Evolutionary conservation across 2,329 filamentous ascomycete genomes (phyloP), one percentile per base, ranked within the genome.

Genomic region (Sporothrix brunneoviolacea): DNA sequence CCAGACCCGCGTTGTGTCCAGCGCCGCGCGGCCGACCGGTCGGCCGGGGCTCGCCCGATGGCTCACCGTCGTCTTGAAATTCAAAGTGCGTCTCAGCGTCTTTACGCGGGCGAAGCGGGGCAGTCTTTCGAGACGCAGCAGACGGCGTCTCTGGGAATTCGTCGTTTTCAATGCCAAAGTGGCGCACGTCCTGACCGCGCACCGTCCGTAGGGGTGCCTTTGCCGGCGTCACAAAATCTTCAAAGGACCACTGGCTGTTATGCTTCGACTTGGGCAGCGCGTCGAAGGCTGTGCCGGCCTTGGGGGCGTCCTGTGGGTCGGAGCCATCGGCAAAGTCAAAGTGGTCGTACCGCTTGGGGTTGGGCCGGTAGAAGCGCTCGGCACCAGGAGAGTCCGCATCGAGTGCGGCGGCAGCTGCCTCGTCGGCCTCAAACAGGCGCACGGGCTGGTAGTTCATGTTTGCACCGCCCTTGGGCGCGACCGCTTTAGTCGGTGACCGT

Each of bases 71-170:
- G 63, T 97, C 91, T 48, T 80, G 74, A 60, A 96, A 79, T 54
- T 93, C 83, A 62, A 95, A 96, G 67, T 97, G 89, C 1, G 82
- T 71, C 62, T 91, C 83, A 16, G 86, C 84, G 60, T 94, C 88
- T 37, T 83, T 87, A 53, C 91, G 87, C 33, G 86, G 76, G 64
- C 86, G 86, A 60, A 76, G 71, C 33, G 80, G 74, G 30, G 78
- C 73, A 13, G 80, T 75, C 49, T 76, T 72, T 57, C 77, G 78
- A 4, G 51, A 19, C 0, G 52, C 50, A 24, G 55, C 54, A 38
- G 74, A 73, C 8, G 83, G 79, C 8, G 80, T 82, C 33, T 79
- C 74, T 33, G 68, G 66, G 39, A 79, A 69, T 54, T 82, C 70
- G 63, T 80, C 72, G 57, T 85, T 79, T 54, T 90, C 84, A 42